phyloP scores from a whole-genome alignment of 208 protist genomes.

The Acanthamoeba sp. region DNA sequence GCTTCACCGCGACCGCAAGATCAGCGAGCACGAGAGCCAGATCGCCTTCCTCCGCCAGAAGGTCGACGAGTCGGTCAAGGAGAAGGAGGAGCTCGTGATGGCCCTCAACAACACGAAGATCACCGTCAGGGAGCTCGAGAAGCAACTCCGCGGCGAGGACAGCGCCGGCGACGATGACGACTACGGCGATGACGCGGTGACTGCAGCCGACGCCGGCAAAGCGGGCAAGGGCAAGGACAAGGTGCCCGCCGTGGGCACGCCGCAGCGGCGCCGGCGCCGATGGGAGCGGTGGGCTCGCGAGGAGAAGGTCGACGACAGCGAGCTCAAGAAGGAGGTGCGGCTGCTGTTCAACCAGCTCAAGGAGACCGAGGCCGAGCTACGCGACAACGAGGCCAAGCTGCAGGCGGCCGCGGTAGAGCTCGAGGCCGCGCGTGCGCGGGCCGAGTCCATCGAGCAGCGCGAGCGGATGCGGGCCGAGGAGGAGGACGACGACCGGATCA shows the following conservation, averaged over 20 bases:
- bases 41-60: neutral
- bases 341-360: conserved; percentile 33
- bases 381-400: neutral
- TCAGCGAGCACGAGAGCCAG: neutral
- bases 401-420: neutral
- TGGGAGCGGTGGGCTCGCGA: conserved; percentile 23
- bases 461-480: neutral
- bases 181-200: too few species aligned
- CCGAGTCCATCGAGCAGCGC: neutral
- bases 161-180: neutral
- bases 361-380: neutral
- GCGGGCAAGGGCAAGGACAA: neutral
- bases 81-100: conserved; percentile 11
- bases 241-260: neutral
- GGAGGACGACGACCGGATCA: neutral
- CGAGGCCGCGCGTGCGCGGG: neutral
- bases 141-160: neutral
- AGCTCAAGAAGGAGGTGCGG: conserved; percentile 5
- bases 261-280: neutral
- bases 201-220: neutral
- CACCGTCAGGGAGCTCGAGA: conserved; percentile 1
- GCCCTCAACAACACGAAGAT: conserved; percentile 18
- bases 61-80: neutral
- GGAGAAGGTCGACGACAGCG: neutral
- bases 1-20: neutral